phyloP scores from a whole-genome alignment of 306 rosid species.

The Malus sylvestris region DNA sequence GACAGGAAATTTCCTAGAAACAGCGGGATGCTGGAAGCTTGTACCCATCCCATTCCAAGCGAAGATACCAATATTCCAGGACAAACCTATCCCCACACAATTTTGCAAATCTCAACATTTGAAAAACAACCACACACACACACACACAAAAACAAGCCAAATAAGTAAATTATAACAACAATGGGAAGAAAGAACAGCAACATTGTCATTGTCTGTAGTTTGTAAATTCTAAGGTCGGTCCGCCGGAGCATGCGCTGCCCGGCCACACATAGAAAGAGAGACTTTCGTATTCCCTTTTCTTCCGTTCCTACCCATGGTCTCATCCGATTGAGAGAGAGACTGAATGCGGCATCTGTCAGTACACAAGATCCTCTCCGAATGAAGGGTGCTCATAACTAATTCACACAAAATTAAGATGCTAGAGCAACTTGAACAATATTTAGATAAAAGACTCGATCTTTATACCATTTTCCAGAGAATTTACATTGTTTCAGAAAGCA shows the following conservation, averaged over 20 bases:
- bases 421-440: neutral
- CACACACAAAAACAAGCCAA: neutral
- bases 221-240: neutral
- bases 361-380: neutral
- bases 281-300: no score
- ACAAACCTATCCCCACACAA: slow-evolving; percentile 22
- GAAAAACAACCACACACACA: neutral
- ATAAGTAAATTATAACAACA: no score
- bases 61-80: slow-evolving; percentile 30
- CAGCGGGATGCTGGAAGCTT: no score
- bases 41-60: slow-evolving; percentile 3
- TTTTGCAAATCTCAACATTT: slow-evolving; percentile 17
- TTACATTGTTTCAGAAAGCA: neutral
- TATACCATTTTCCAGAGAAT: neutral
- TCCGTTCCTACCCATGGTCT: no score
- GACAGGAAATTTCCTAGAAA: slow-evolving; percentile 1
- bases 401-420: neutral
- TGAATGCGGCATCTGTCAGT: neutral
- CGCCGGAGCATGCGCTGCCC: neutral
- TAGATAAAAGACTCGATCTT: neutral
- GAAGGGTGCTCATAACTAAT: neutral
- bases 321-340: neutral
- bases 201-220: neutral
- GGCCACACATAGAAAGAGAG: no score
- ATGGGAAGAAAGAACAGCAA: neutral